Evolutionary conservation across 1,139 yeast genomes (phyloP), one percentile per base, ranked within the genome.

Genomic region (Hemisphaericaspora xylanilytica): DNA sequence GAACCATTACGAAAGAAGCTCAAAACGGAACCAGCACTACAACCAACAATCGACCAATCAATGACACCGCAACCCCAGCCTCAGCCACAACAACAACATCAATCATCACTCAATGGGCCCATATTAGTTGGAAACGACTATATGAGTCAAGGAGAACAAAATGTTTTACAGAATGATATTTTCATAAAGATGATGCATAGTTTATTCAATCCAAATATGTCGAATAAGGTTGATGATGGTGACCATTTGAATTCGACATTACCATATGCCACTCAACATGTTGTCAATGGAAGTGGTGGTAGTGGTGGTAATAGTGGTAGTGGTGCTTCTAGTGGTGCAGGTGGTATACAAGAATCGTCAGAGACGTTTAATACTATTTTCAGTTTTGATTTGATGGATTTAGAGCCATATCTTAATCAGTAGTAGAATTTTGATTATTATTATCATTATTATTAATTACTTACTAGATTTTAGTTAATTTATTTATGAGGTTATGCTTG

Each of bases 281-380:
- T 20, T 14, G 8, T 14, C 3, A 33, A 20, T 28, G 28, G 15
- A 2, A 32, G 25, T 24, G 35, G 32, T 17, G 33, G 16, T 20
- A 26, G 10, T 31, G 27, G 18, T 6, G 32, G 10, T 13, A n/a
- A 4, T 14, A 9, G 22, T 22, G 34, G 31, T n/a, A n/a, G n/a
- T n/a, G n/a, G n/a, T n/a, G n/a, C n/a, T n/a, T n/a, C n/a, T 20
- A 20, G 26, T 20, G 24, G 10, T 31, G 27, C 13, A 17, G 32
- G 10, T 13, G 14, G 11, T 22, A 12, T 27, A 10, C 32, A 27
- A 27, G 36, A 16, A 5, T 27, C 31, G 22, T 29, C 30, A 18
- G 37, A 40, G n/a, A 41, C 40, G 3, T 37, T 42, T 28, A 42
- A 42, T 26, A 39, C 26, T 13, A 41, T 41, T 33, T 41, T 41